Conservation (phyloP, 148 eudicot species). For the Limonium bicolor region DNA sequence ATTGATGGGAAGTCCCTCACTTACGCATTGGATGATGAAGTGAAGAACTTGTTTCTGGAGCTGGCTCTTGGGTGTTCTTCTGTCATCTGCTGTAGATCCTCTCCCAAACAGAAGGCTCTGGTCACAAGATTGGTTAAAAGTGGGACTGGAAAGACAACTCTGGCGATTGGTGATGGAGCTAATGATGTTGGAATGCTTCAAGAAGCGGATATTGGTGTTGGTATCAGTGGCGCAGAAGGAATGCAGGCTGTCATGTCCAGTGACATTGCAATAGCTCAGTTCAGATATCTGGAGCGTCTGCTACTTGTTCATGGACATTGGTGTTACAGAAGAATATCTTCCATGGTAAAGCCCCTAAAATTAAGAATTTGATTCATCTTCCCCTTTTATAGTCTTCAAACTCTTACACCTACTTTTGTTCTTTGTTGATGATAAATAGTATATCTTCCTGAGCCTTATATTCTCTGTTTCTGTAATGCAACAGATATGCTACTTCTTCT, state of each 20-base stretch:
- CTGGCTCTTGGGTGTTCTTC: constrained; percentile 79
- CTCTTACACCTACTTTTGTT: no score
- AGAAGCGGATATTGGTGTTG: constrained; percentile 66
- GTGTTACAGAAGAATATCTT: constrained; percentile 57
- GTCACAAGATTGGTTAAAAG: constrained; percentile 56
- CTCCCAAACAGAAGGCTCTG: constrained; percentile 94
- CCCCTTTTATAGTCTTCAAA: no score
- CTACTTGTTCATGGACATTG: constrained; percentile 70
- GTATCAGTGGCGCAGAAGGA: constrained; percentile 67
- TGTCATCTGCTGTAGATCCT: constrained; percentile 91
- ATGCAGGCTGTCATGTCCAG: constrained; percentile 89
- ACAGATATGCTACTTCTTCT: constrained; percentile 74
- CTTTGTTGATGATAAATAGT: no score
- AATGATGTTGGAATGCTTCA: constrained; percentile 78
- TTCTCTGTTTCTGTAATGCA: constrained; percentile 4
- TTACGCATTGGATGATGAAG: constrained; percentile 63
- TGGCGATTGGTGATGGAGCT: constrained; percentile 67
- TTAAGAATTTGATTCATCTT: background rate
- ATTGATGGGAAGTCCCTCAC: constrained; percentile 88
- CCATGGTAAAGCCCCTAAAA: constrained; percentile 24
- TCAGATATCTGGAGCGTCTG: constrained; percentile 50
- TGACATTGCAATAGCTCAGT: constrained; percentile 56
- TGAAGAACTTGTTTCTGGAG: constrained; percentile 42
- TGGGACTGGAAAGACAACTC: constrained; percentile 34
- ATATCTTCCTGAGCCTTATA: background rate